Evolutionary conservation across 129 eudicot genomes (phyloP), one percentile per base, ranked within the genome.

Genomic region (Kitagawia praeruptora): DNA sequence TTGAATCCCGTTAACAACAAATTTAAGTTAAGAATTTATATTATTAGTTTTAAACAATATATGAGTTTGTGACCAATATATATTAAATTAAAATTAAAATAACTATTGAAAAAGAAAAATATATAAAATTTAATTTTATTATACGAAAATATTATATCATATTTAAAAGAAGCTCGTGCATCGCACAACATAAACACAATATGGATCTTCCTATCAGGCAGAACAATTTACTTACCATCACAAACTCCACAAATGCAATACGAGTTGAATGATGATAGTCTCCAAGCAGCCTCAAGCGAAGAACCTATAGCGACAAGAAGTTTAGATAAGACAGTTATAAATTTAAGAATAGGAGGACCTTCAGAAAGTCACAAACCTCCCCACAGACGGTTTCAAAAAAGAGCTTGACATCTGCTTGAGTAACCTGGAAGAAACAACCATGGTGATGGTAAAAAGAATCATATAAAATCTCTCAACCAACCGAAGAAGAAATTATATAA

Each of bases 231-330:
- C 80, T 82, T 88, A 93, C 98, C 98, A 91, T 88, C 46, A 88
- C 97, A 66, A 93, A 93, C 90, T 93, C 98, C 81, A 93, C 98
- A 80, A 93, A 93, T 38, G 97, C 98, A 82, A 93, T 93, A 78
- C 96, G 97, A 74, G 98, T 91, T 31, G 98, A 91, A 80, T 93
- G 98, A 74, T 88, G 89, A 86, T 89, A 84, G 77, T 93, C 98
- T 77, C 97, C 97, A 77, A 93, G 96, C 90, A 93, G 81, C 98
- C 96, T 88, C 85, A 93, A 81, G 84, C 97, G 93, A 67, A 83
- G 83, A 74, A 74, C 77, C 77, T 74, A 74, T 25, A n/a, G 12
- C 6, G 9, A 74, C 77, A 75, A 42, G 51, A 44, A 14, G 42
- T 46, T 45, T 48, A 48, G 51, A 14, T 14, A 25, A 16, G 1